Evolutionary conservation across 805 yeast species (phyloP).

Genomic region (Saccharomycopsis capsularis): DNA sequence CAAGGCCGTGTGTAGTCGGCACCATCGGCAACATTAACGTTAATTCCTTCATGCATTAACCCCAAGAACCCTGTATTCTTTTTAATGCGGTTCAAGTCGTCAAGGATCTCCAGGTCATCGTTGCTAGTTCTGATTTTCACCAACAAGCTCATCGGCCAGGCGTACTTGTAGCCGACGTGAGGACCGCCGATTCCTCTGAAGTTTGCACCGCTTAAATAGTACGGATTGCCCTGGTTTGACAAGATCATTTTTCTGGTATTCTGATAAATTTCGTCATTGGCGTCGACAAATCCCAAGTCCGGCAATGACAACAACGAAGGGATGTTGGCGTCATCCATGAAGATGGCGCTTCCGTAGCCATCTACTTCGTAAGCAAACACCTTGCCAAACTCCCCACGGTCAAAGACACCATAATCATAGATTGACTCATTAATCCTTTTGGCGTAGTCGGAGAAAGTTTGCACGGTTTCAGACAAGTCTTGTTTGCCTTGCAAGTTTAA

Average conservation of each 20-base stretch:
- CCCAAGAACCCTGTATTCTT: conserved; percentile 68
- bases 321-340: conserved; percentile 89
- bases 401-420: conserved; percentile 53
- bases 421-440: conserved; percentile 29
- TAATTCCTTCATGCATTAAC: conserved; percentile 74
- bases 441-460: conserved; percentile 4
- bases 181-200: conserved; percentile 89
- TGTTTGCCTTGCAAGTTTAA: conserved; percentile 25
- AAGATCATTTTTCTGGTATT: conserved; percentile 76
- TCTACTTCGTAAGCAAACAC: conserved; percentile 88
- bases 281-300: conserved; percentile 57
- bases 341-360: conserved; percentile 65
- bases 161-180: conserved; percentile 70
- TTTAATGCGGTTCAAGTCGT: conserved; percentile 44
- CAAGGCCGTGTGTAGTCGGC: conserved; percentile 67
- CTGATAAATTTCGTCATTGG: conserved; percentile 54
- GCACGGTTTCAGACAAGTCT: neutral
- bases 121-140: conserved; percentile 68
- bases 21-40: conserved; percentile 48
- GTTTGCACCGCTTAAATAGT: conserved; percentile 51
- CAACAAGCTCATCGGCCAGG: conserved; percentile 86
- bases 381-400: conserved; percentile 62
- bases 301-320: conserved; percentile 80
- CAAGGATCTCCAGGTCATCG: conserved; percentile 59
- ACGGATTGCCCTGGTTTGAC: conserved; percentile 68